Evolutionary conservation across 805 yeast species (phyloP).

Genomic region (Candida anglica): DNA sequence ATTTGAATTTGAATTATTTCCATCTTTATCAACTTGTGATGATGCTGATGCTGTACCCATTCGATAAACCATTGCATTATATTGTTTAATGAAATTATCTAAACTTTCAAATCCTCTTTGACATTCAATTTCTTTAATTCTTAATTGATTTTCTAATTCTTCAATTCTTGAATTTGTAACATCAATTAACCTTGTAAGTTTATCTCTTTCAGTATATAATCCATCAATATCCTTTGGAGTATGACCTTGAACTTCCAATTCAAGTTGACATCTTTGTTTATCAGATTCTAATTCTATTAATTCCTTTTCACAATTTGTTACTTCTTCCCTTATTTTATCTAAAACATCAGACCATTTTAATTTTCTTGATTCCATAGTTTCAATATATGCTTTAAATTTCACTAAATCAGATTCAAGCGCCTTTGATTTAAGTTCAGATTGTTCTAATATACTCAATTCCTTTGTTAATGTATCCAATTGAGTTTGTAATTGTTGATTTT

Average conservation of each 20-base stretch:
- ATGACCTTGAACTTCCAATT: slow-evolving; percentile 51
- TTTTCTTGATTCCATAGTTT: slow-evolving; percentile 61
- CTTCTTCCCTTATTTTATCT: slow-evolving; percentile 54
- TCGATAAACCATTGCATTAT: slow-evolving; percentile 51
- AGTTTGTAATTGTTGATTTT: slow-evolving; percentile 35
- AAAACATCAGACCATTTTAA: slow-evolving; percentile 60
- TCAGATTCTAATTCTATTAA: slow-evolving; percentile 34
- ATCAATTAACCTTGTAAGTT: slow-evolving; percentile 52
- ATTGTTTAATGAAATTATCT: slow-evolving; percentile 49
- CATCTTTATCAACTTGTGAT: slow-evolving; percentile 11
- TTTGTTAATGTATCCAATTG: slow-evolving; percentile 39
- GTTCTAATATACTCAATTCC: slow-evolving; percentile 44
- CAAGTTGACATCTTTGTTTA: slow-evolving; percentile 37
- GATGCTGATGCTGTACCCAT: slow-evolving; percentile 31
- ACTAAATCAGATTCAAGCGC: slow-evolving; percentile 68
- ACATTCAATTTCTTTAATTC: slow-evolving; percentile 48
- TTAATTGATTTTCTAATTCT: slow-evolving; percentile 41
- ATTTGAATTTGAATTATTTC: slow-evolving; percentile 8
- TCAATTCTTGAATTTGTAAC: slow-evolving; percentile 36
- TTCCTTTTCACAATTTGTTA: slow-evolving; percentile 40
- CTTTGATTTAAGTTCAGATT: slow-evolving; percentile 51
- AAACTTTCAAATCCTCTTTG: slow-evolving; percentile 48
- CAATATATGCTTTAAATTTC: slow-evolving; percentile 70
- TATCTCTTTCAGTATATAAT: slow-evolving; percentile 59
- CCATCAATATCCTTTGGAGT: slow-evolving; percentile 61